Evolutionary conservation across 208 protist genomes (phyloP).

Genomic region (Wallacemonas sp.): DNA sequence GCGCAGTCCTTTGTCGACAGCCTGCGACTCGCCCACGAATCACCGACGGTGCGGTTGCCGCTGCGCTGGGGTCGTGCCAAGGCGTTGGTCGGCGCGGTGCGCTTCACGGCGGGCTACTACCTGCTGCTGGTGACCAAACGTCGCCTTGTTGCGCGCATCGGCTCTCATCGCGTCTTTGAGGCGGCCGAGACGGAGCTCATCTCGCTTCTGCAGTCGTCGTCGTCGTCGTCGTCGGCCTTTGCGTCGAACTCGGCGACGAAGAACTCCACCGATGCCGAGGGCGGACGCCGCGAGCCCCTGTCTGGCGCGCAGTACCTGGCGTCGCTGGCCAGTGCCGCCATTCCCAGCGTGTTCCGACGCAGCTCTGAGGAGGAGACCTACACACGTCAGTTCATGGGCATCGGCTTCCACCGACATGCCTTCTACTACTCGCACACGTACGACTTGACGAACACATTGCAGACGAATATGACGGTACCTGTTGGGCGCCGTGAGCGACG

Average conservation of each 20-base stretch:
- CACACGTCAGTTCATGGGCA: slow-evolving; percentile 63
- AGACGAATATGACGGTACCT: slow-evolving; percentile 89
- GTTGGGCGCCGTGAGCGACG: slow-evolving; percentile 18
- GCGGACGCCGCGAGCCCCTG: neutral
- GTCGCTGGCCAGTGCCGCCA: slow-evolving; percentile 9
- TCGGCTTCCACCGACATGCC: slow-evolving; percentile 68
- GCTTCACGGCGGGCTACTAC: slow-evolving; percentile 94
- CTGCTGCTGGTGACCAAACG: slow-evolving; percentile 85
- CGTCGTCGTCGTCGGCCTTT: neutral
- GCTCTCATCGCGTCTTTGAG: slow-evolving; percentile 90
- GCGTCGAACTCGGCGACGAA: neutral
- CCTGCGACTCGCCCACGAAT: slow-evolving; percentile 25
- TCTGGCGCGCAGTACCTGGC: slow-evolving; percentile 16
- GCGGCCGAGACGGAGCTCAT: slow-evolving; percentile 76
- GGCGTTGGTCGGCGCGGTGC: slow-evolving; percentile 84
- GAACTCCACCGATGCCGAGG: neutral
- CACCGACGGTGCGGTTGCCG: slow-evolving; percentile 11
- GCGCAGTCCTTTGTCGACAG: slow-evolving; percentile 34
- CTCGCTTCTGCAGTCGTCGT: slow-evolving; percentile 24
- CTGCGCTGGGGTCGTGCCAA: slow-evolving; percentile 28
- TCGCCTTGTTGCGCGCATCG: slow-evolving; percentile 81
- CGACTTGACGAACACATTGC: slow-evolving; percentile 95
- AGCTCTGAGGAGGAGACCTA: slow-evolving; percentile 64
- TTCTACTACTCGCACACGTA: slow-evolving; percentile 97
- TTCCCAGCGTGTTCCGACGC: slow-evolving; percentile 17